Base-by-base conservation (phyloP, 495 filamentous ascomycete genomes). In the Penicillium pancosmium region DNA sequence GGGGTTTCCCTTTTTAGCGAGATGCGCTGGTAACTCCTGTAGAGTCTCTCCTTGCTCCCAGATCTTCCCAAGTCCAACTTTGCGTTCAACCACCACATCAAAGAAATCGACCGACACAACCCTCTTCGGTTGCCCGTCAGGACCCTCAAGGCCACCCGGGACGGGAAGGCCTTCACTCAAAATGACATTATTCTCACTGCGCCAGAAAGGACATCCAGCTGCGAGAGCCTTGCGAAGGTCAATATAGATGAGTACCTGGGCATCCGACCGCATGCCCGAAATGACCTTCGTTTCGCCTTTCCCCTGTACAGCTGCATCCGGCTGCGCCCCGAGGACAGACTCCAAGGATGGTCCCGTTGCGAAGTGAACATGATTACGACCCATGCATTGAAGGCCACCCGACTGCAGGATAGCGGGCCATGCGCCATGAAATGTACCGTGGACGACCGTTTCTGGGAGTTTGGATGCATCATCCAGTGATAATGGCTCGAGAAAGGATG, bases 311-410 rank as follows among this genome's bases (percentile, higher is more conserved):
- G 65, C 21, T 70, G 68, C n/a, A 9, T 44, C 41, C 8, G 52
- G 50, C 11, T 57, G 59, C 15, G 63, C 49, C 21, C 61, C 63
- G 12, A 76, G 52, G 3, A 71, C 70, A 8, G 66, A 67, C 31
- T 70, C 68, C 2, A 76, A 47, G 0, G 88, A 86, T 31, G 91
- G 68, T 0, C 88, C 91, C 1, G 84, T 82, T 5, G 88, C 87
- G 66, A 93, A 94, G 68, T 98, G 94, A 16, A 97, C 86, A 65
- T 97, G 94, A 52, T 88, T 91, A 50, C 94, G 69, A 0, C 78
- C 77, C 94, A 97, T 97, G 23, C 78, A 80, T 53, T 84, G 88
- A 57, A 98, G 70, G 2, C 92, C 91, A 5, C 93, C 93, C 0
- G 82, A 81, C 1, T 73, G 74, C 13, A 91, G 60, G 59, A 98